phyloP scores from a whole-genome alignment of 2,329 filamentous ascomycete species.

The Pestalotiopsis sp. region DNA sequence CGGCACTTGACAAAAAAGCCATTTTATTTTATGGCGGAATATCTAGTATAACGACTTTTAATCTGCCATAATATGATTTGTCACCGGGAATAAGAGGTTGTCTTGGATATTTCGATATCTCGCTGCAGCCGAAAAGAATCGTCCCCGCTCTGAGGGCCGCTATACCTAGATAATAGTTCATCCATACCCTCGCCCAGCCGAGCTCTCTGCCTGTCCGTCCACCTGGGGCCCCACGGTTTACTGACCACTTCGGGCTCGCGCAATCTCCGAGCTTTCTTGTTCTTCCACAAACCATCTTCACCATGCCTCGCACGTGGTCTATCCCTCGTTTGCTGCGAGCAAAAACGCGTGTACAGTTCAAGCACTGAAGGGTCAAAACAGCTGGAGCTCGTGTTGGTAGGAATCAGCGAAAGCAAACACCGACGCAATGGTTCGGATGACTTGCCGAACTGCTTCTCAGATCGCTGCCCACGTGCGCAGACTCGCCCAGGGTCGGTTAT shows the following conservation, averaged over 20 bases:
- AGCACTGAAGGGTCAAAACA: background rate
- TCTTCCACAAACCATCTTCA: conserved; percentile 14
- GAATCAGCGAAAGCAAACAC: background rate
- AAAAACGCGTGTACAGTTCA: background rate
- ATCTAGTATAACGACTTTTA: too few relatives aligned
- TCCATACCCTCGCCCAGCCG: background rate
- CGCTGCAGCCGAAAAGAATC: background rate
- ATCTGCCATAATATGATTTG: too few relatives aligned
- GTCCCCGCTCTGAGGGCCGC: background rate
- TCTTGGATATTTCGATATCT: background rate
- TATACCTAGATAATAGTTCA: background rate
- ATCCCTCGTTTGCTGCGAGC: background rate
- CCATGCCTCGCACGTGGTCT: conserved; percentile 11
- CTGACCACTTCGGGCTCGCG: conserved; percentile 9
- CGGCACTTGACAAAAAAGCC: background rate
- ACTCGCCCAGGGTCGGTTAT: background rate
- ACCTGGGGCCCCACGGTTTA: conserved; percentile 8
- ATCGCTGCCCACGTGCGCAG: background rate
- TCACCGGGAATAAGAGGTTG: too few relatives aligned
- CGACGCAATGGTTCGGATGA: background rate
- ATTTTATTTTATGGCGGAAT: background rate
- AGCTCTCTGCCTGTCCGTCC: background rate
- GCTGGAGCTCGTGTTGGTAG: background rate
- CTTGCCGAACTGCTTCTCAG: background rate
- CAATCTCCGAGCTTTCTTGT: conserved; percentile 14